A percentile compares a stretch with the other conserved stretches of the same genome.
These are phyloP conservation scores for Trichoderma atrobrunneum DNA, from an alignment of 2,329 filamentous ascomycete species.

Conservation along the genomic window DNA sequence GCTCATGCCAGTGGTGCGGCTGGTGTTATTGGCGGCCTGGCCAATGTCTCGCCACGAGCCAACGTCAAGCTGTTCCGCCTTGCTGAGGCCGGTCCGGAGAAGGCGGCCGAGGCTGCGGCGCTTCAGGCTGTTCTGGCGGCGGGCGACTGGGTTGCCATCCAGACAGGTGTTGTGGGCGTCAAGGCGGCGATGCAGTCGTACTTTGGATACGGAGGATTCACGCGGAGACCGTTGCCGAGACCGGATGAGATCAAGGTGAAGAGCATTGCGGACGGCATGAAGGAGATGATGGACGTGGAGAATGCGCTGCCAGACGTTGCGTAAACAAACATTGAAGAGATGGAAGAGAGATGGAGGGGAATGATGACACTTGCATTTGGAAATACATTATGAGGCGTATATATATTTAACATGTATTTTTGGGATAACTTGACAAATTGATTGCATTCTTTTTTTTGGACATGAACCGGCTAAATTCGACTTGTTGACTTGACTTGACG, in stretches of 20 bases:
- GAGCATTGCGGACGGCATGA: constrained; percentile 23
- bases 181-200: constrained; percentile 66
- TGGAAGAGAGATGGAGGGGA: not conserved
- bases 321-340: not conserved
- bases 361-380: not conserved
- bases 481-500: not conserved
- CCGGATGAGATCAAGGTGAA: constrained; percentile 19
- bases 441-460: not conserved
- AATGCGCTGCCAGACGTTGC: constrained; percentile 20
- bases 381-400: constrained; percentile 2
- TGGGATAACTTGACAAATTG: not conserved
- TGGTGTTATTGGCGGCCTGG: constrained; percentile 69
- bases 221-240: constrained; percentile 30
- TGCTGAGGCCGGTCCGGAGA: constrained; percentile 54
- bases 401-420: not conserved
- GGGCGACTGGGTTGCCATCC: constrained; percentile 71
- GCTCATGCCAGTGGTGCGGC: constrained; percentile 66
- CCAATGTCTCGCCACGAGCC: constrained; percentile 67
- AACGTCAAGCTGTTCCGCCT: constrained; percentile 61
- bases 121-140: constrained; percentile 64
- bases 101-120: constrained; percentile 62
- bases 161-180: constrained; percentile 68
- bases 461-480: not conserved
- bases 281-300: constrained; percentile 25
- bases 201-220: constrained; percentile 63